These are phyloP conservation scores for Bryoglossum gracile DNA, from an alignment of 495 filamentous ascomycete genomes.

Conservation along the genomic window DNA sequence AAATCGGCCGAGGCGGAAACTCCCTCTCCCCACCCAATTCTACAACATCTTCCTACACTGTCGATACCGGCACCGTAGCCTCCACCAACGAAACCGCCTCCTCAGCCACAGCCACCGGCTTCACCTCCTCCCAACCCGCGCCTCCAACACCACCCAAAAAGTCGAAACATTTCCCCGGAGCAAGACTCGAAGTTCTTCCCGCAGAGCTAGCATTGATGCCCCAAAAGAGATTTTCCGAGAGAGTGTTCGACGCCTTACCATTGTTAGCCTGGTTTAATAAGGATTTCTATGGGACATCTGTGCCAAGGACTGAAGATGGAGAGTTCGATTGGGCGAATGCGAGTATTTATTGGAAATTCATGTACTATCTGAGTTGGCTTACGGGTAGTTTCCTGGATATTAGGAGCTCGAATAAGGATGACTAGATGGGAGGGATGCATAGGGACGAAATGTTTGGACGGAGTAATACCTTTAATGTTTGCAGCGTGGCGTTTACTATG, in stretches of 20 bases:
- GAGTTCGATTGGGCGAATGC: constrained; percentile 70
- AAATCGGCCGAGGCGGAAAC: constrained; percentile 8
- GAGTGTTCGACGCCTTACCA: constrained; percentile 53
- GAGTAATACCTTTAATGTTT: no score
- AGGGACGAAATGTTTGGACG: no score
- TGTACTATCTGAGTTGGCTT: constrained; percentile 42
- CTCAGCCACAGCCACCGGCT: constrained; percentile 49
- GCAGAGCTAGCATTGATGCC: constrained; percentile 61
- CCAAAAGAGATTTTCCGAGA: constrained; percentile 52
- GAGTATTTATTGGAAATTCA: constrained; percentile 66
- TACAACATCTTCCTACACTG: constrained; percentile 38
- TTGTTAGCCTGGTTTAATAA: constrained; percentile 63
- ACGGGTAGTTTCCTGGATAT: constrained; percentile 41
- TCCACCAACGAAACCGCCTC: constrained; percentile 37
- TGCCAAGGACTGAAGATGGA: constrained; percentile 71
- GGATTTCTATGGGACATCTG: constrained; percentile 71
- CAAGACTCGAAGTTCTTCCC: no score
- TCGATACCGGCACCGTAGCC: constrained; percentile 40
- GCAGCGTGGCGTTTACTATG: not conserved
- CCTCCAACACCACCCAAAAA: constrained; percentile 36
- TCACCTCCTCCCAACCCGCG: constrained; percentile 11
- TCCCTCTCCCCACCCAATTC: constrained; percentile 32
- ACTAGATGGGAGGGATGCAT: no score
- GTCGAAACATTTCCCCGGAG: no score
- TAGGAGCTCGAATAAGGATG: not conserved